A percentile compares a stretch with the other conserved stretches of the same genome.
These are phyloP conservation scores for Mycena amicta DNA, from an alignment of 768 basidiomycete genomes.

Conservation along the genomic window DNA sequence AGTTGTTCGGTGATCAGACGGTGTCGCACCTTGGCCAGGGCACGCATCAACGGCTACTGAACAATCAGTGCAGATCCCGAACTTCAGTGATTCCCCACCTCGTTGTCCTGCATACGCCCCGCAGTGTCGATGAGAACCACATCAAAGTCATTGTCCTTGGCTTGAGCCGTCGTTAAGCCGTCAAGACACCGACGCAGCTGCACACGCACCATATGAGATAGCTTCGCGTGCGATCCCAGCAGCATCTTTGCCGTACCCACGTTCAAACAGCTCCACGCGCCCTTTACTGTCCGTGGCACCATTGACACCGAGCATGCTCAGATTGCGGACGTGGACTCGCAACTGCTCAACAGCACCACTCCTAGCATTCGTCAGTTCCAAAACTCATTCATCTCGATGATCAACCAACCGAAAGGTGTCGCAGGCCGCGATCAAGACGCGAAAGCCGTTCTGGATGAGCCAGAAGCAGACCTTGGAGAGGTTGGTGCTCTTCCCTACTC, in stretches of 20 bases:
- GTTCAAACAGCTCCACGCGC: slow-evolving; percentile 90
- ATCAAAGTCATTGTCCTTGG: slow-evolving; percentile 88
- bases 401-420: slow-evolving; percentile 85
- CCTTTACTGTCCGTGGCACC: slow-evolving; percentile 70
- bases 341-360: slow-evolving; percentile 98
- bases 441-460: slow-evolving; percentile 92
- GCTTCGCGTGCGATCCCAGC: slow-evolving; percentile 97
- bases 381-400: background rate
- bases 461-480: slow-evolving; percentile 98
- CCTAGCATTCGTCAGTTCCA: slow-evolving; percentile 37
- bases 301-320: slow-evolving; percentile 79
- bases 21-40: slow-evolving; percentile 74
- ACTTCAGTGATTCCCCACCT: slow-evolving; percentile 50
- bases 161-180: slow-evolving; percentile 41
- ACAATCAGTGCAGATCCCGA: slow-evolving; percentile 4
- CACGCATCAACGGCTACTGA: slow-evolving; percentile 88
- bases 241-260: slow-evolving; percentile 99
- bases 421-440: slow-evolving; percentile 96
- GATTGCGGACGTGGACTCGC: slow-evolving; percentile 92
- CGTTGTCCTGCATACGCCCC: slow-evolving; percentile 99
- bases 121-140: slow-evolving; percentile 98
- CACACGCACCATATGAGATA: slow-evolving; percentile 71
- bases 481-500: slow-evolving; percentile 98
- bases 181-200: background rate
- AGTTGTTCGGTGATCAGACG: slow-evolving; percentile 3